Conservation (phyloP, 2,329 filamentous ascomycete genomes). For the Helotiales sp. region DNA sequence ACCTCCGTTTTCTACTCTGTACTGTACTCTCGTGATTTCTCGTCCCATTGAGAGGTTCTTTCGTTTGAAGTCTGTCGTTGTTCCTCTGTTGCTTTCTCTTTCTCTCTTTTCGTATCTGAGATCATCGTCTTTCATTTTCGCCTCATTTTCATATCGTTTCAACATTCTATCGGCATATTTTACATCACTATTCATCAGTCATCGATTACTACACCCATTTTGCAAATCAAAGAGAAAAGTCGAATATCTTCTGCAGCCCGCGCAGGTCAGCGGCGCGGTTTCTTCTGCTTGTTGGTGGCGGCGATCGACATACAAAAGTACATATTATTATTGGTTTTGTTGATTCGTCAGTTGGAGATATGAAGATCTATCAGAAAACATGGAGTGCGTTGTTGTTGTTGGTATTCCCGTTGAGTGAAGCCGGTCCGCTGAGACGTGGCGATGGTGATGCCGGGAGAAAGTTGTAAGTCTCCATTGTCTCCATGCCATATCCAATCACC, state of each 20-base stretch:
- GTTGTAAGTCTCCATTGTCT: constrained; percentile 24
- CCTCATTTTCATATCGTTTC: background rate
- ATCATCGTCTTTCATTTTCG: constrained; percentile 18
- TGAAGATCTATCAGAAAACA: background rate
- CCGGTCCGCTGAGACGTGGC: constrained; percentile 34
- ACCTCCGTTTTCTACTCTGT: too few relatives aligned
- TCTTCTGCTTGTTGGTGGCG: background rate
- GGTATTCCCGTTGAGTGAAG: constrained; percentile 9
- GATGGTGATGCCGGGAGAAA: constrained; percentile 14
- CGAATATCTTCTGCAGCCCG: background rate
- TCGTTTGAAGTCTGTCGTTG: background rate
- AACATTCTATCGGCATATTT: too few relatives aligned
- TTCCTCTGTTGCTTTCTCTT: constrained; percentile 1
- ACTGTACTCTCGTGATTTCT: constrained; percentile 16
- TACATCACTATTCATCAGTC: background rate
- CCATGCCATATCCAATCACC: background rate
- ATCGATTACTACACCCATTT: background rate
- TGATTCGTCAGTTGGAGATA: background rate
- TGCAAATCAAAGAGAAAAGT: background rate
- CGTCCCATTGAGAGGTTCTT: background rate
- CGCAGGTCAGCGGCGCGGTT: background rate
- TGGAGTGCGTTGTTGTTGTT: background rate
- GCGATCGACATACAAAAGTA: background rate
- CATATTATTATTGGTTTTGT: background rate
- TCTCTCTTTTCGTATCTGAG: constrained; percentile 25